Conservation (phyloP, 2,329 filamentous ascomycete genomes). For the Epichloe coenophiala region DNA sequence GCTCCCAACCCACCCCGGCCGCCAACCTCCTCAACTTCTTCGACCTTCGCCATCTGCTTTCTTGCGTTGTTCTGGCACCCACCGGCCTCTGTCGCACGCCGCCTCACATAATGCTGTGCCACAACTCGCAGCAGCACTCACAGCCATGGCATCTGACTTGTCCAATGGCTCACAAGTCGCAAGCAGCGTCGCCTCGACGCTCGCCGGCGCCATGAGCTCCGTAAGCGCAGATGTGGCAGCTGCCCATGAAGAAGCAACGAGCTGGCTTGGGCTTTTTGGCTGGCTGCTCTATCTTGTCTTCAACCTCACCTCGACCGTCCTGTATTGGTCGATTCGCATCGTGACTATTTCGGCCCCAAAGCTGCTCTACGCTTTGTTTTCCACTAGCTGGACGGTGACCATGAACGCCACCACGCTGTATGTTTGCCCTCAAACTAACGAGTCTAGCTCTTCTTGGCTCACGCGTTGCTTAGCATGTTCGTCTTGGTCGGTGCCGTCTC, state of each 20-base stretch:
- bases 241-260: slow-evolving; percentile 26
- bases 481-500: slow-evolving; percentile 66
- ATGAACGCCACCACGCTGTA: slow-evolving; percentile 97
- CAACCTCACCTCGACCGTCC: slow-evolving; percentile 40
- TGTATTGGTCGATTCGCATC: slow-evolving; percentile 75
- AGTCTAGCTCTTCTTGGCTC: slow-evolving; percentile 6
- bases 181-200: slow-evolving; percentile 18
- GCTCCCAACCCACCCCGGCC: slow-evolving; percentile 5
- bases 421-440: slow-evolving; percentile 15
- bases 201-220: slow-evolving; percentile 25
- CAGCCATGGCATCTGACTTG: slow-evolving; percentile 28
- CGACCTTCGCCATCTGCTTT: slow-evolving; percentile 2
- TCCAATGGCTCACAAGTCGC: slow-evolving; percentile 24
- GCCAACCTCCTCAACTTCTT: slow-evolving; percentile 1
- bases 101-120: slow-evolving; percentile 24
- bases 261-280: slow-evolving; percentile 46
- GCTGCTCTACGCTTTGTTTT: slow-evolving; percentile 79
- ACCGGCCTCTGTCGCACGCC: slow-evolving; percentile 11
- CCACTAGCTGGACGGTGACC: slow-evolving; percentile 87
- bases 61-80: slow-evolving; percentile 2
- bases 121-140: slow-evolving; percentile 14
- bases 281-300: slow-evolving; percentile 40
- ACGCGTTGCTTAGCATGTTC: slow-evolving; percentile 43
- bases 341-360: slow-evolving; percentile 80
- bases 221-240: slow-evolving; percentile 18